Conservation (phyloP, 192 early-diverging fungal genomes). For the Physocladia obscura region DNA sequence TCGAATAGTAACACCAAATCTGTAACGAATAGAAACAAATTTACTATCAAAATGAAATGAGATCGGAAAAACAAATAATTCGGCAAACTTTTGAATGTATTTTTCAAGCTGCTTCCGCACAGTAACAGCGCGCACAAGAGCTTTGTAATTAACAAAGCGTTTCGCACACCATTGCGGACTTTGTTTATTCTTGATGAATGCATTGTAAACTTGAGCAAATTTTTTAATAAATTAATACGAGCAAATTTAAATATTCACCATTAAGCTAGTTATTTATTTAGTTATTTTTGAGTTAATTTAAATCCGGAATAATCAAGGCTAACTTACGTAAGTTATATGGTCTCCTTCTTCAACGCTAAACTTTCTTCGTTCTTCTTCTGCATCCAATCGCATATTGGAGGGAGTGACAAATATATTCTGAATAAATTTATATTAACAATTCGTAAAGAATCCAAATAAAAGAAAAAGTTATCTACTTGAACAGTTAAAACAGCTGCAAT, state of each 20-base stretch:
- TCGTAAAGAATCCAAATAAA: conserved; percentile 24
- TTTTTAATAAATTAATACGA: conserved; percentile 1
- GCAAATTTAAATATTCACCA: background rate
- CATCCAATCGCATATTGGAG: conserved; percentile 32
- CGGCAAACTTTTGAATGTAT: conserved; percentile 49
- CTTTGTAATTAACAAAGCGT: conserved; percentile 69
- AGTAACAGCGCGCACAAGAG: conserved; percentile 37
- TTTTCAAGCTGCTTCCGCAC: conserved; percentile 43
- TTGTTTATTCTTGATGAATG: conserved; percentile 45
- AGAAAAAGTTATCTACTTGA: conserved; percentile 59
- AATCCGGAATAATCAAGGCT: no score
- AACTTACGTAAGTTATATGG: conserved; percentile 42
- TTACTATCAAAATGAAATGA: conserved; percentile 25
- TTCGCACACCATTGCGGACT: conserved; percentile 48
- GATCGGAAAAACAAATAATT: background rate
- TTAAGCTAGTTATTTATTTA: no score
- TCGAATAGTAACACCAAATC: conserved; percentile 39
- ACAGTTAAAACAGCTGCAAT: conserved; percentile 81
- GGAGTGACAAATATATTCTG: conserved; percentile 39
- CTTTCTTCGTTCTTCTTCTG: conserved; percentile 61
- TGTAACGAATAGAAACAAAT: background rate
- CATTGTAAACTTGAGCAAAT: conserved; percentile 43
- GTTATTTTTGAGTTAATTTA: no score
- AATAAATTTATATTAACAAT: background rate
- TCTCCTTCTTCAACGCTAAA: conserved; percentile 76